Base-by-base conservation (phyloP, 2,329 filamentous ascomycete genomes). In the Fusarium abutilonis region DNA sequence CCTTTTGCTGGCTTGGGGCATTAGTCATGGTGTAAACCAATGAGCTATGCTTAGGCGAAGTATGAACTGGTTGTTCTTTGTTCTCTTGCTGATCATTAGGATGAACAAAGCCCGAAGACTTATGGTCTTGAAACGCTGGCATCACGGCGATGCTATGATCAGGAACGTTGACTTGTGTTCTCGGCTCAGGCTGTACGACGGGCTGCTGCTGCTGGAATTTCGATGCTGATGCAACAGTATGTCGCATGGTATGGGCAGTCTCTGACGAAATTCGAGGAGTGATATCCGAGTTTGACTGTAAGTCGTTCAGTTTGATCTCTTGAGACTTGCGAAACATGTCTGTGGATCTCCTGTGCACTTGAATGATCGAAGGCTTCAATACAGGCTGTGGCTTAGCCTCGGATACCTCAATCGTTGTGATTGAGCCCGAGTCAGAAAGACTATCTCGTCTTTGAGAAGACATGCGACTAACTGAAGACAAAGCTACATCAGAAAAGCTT, bases 351-450 rank as follows among this genome's bases (percentile, higher is more conserved):
- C 65, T 66, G 19, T 68, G 54, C 1, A 70, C 68, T 36, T 70
- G 68, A 8, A 70, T 40, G 14, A 70, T 62, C 4, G 68, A 70
- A 29, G 68, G 68, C 9, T 63, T 56, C 15, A 70, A 46, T 5
- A 70, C 68, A 19, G 67, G 63, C 17, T 70, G 68, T 17, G 67
- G 51, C 26, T 70, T 65, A 13, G 68, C 68, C 31, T 70, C 68
- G 4, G 64, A 60, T 2, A 70, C 67, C 17, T 70, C 68, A 7
- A 70, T 67, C 0, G 68, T 70, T 4, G 61, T 67, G 36, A 70
- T 64, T 9, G 68, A 70, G 3, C 52, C 68, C 6, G 68, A 54
- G 9, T 70, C 68, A 8, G 68, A 70, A 29, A 70, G 46, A 17
- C 59, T 70, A 4, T 68, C 66, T 34, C 60, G 60, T 29, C 49